phyloP scores from a whole-genome alignment of 805 yeast species.

The Cyberlindnera amylophila region DNA sequence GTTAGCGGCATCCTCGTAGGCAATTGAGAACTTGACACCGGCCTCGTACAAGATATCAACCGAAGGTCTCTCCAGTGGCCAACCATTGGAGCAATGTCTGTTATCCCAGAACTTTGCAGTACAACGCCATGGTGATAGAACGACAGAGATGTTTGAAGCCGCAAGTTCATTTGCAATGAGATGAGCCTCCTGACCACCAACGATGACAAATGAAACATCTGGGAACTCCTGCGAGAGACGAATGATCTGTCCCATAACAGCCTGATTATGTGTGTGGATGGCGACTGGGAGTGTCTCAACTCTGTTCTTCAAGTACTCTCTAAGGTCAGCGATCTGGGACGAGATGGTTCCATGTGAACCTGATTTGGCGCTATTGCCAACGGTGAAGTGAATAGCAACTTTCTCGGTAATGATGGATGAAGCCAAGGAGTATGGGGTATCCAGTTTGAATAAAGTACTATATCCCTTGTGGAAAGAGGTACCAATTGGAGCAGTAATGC shows the following conservation, averaged over 20 bases:
- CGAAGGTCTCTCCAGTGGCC: conserved; percentile 9
- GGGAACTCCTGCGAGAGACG: conserved; percentile 6
- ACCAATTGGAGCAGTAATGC: conserved; percentile 7
- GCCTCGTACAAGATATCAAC: conserved; percentile 8
- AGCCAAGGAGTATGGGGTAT: neutral
- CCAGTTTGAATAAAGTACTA: conserved; percentile 7
- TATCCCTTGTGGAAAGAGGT: conserved; percentile 6
- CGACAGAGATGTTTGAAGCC: neutral
- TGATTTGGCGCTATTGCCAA: conserved; percentile 6
- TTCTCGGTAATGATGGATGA: conserved; percentile 3
- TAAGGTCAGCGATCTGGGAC: conserved; percentile 4
- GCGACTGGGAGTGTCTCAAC: conserved; percentile 4
- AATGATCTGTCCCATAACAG: conserved; percentile 4
- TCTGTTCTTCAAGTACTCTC: conserved; percentile 1
- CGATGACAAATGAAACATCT: neutral
- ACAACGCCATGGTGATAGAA: conserved; percentile 9
- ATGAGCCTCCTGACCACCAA: conserved; percentile 12
- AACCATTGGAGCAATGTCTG: conserved; percentile 7
- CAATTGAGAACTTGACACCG: conserved; percentile 7
- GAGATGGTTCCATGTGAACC: conserved; percentile 4
- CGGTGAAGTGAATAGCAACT: conserved; percentile 9
- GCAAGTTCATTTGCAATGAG: conserved; percentile 6
- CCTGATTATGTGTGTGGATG: conserved; percentile 6
- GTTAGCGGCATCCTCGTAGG: conserved; percentile 5
- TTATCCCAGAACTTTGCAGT: conserved; percentile 12